These are phyloP conservation scores for Erodium moschatum DNA, from an alignment of 441 rosid species.

Conservation along the genomic window DNA sequence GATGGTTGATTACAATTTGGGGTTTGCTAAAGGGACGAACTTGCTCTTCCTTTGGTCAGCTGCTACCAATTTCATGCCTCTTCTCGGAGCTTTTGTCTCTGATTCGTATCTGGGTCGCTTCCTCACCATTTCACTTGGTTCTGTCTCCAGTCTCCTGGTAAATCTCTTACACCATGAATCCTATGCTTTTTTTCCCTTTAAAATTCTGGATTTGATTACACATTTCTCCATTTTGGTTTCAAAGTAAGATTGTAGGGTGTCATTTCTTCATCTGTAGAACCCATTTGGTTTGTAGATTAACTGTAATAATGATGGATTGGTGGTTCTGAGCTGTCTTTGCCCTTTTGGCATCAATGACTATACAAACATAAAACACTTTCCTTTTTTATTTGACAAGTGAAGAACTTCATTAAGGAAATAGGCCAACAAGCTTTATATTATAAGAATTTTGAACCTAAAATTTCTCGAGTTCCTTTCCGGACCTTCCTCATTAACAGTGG, in stretches of 20 bases:
- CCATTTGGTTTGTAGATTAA: neutral
- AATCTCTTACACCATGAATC: neutral
- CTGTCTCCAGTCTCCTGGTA: conserved; percentile 42
- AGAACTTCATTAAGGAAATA: too few species aligned
- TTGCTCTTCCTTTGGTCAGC: conserved; percentile 65
- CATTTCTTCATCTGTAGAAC: neutral
- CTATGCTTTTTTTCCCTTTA: neutral
- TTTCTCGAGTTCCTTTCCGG: neutral
- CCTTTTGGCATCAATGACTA: neutral
- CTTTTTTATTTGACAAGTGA: too few species aligned
- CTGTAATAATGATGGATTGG: neutral
- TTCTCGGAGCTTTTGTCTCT: conserved; percentile 50
- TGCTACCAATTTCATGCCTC: conserved; percentile 56
- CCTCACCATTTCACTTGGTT: conserved; percentile 54
- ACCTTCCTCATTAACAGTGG: neutral
- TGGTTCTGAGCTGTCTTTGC: neutral
- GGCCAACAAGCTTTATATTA: neutral
- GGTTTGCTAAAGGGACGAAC: conserved; percentile 42
- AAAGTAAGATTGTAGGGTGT: neutral
- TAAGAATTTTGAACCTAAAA: neutral
- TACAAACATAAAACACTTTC: neutral
- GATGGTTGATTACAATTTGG: conserved; percentile 44
- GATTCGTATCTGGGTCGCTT: conserved; percentile 79
- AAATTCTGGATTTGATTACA: neutral
- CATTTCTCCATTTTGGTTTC: neutral